Conservation (phyloP, 257 asterid species). For the Capsicum pubescens region DNA sequence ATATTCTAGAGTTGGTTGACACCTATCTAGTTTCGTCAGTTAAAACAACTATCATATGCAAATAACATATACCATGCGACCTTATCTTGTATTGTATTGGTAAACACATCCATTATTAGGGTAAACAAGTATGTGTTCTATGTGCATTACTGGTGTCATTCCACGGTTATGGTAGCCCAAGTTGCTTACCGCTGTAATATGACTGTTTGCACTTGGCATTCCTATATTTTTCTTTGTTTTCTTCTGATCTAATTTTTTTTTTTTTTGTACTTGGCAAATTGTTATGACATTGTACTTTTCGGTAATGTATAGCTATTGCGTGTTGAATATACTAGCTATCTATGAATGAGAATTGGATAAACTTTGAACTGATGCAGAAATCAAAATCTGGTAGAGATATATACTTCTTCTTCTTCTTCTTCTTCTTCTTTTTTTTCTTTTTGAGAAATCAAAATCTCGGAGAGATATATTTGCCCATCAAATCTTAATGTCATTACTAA, state of each 20-base stretch:
- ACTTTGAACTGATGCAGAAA: neutral
- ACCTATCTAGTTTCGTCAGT: too few species aligned
- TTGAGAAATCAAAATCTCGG: neutral
- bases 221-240: neutral
- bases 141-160: neutral
- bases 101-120: neutral
- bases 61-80: neutral
- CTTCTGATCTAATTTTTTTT: neutral
- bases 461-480: neutral
- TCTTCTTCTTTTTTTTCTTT: neutral
- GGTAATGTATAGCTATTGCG: neutral
- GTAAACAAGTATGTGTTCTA: neutral
- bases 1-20: too few species aligned
- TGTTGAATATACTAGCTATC: neutral
- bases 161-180: neutral
- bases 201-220: neutral
- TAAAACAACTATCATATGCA: neutral
- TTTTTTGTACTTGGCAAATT: neutral
- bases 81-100: neutral
- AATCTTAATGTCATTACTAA: slow-evolving; percentile 1
- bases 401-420: neutral
- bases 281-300: neutral
- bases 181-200: neutral
- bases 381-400: neutral
- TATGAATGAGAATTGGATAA: neutral